Percentiles rank a stretch among this genome's conserved stretches.
Evolutionary conservation across 345 rosid genomes (phyloP).

Genomic region (Eucalyptus brandiana): DNA sequence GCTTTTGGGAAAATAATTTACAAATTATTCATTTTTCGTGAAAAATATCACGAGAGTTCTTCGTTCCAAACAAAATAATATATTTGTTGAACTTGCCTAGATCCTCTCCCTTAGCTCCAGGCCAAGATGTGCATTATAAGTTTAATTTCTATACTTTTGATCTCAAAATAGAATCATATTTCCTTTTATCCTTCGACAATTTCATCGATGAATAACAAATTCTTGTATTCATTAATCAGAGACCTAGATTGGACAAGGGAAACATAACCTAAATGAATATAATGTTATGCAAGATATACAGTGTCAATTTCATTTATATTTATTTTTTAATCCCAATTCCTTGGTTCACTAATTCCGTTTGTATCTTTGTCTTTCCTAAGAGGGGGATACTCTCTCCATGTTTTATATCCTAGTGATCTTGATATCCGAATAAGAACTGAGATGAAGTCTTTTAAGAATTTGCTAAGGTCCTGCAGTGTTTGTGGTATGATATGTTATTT

Average conservation of each 20-base stretch:
- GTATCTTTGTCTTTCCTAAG: no score
- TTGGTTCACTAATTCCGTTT: no score
- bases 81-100: not conserved
- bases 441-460: no score
- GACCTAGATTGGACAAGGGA: not conserved
- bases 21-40: accelerated
- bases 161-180: not conserved
- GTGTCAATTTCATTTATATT: not conserved
- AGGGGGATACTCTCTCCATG: no score
- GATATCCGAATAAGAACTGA: accelerated
- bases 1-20: not conserved
- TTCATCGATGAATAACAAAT: not conserved
- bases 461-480: not conserved
- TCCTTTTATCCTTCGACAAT: not conserved
- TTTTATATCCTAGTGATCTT: no score
- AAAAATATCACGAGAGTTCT: accelerated
- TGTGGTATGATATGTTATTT: not conserved
- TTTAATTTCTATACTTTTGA: not conserved
- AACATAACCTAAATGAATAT: not conserved
- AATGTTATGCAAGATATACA: not conserved
- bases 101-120: not conserved
- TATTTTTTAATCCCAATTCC: not conserved
- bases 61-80: not conserved
- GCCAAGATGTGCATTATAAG: not conserved
- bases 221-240: not conserved